Evolutionary conservation across 345 rosid species (phyloP), one percentile per base, ranked within the genome.

Genomic region (Sonneratia caseolaris): DNA sequence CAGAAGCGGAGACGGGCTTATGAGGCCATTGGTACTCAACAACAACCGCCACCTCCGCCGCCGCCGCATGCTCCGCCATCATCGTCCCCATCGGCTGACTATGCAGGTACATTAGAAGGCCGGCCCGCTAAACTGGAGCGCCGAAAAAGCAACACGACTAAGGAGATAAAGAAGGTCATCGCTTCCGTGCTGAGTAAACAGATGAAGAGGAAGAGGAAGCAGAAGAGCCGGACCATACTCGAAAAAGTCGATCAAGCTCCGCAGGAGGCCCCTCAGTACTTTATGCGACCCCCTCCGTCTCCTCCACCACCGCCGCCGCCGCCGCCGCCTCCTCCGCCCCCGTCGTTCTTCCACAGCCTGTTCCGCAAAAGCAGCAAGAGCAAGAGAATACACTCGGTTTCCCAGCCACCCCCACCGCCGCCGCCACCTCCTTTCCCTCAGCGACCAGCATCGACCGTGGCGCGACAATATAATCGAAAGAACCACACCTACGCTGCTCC

Each of bases 271-370:
- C 68, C 74, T 37, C 72, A 76, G 67, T 76, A 79, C n/a, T 71
- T 79, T 13, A 36, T 66, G 1, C 14, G 59, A 48, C 79, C 84
- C 15, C 75, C 84, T 7, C 86, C 66, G 7, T 62, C 90, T 5
- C 85, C 88, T 1, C 87, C 92, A 0, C 89, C 94, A 5, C 93
- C 97, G 0, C 97, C 94, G 0, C 92, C 90, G 0, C 89, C 86
- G 12, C 92, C 3, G 45, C 45, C 45, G 3, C 45, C 97, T 12
- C 88, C 97, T 15, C 88, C 88, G 0, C 87, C 88, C 0, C 84
- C 82, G 38, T 87, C 93, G 45, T 80, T 87, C 12, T 88, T 92
- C 76, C 88, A 87, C 68, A 82, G 72, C 71, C 79, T 88, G 21
- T 88, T 92, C 75, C 81, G 81, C 32, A 90, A 87, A 75, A 86